Conservation (phyloP, 257 asterid genomes). For the Solanum arcanum region DNA sequence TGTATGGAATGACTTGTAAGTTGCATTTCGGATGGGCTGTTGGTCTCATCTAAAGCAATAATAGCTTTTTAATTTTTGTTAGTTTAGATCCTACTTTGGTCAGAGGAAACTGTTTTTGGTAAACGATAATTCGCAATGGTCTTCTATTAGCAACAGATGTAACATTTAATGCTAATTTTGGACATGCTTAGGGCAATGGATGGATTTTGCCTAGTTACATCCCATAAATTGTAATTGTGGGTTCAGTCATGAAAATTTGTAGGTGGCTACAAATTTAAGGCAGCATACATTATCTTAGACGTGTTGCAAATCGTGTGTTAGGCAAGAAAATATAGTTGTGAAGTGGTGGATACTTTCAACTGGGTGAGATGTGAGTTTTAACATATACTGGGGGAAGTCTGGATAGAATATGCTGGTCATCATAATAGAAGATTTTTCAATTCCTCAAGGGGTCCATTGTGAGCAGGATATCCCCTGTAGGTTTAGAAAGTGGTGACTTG, state of each 20-base stretch:
- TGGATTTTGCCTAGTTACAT: not conserved
- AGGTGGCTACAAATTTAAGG: not conserved
- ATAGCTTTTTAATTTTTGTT: not conserved
- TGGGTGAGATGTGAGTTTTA: not conserved
- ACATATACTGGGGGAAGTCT: not conserved
- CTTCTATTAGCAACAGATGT: not conserved
- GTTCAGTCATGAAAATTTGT: not conserved
- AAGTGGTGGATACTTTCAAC: not conserved
- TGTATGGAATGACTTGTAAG: not conserved
- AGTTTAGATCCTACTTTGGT: not conserved
- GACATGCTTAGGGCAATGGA: not conserved
- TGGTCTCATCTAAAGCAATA: not conserved
- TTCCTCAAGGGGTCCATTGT: not conserved
- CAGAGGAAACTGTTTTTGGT: not conserved
- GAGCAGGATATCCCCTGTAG: not conserved
- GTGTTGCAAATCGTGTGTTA: not conserved
- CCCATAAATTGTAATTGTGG: not conserved
- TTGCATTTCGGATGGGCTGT: not conserved
- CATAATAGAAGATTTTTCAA: not conserved
- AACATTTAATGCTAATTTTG: not conserved
- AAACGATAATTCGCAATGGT: not conserved
- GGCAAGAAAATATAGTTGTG: not conserved
- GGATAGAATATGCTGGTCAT: not conserved
- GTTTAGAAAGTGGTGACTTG: not conserved
- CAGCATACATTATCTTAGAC: not conserved